Base-by-base conservation (phyloP, 306 rosid genomes). In the Pterocarpus macrocarpus region DNA sequence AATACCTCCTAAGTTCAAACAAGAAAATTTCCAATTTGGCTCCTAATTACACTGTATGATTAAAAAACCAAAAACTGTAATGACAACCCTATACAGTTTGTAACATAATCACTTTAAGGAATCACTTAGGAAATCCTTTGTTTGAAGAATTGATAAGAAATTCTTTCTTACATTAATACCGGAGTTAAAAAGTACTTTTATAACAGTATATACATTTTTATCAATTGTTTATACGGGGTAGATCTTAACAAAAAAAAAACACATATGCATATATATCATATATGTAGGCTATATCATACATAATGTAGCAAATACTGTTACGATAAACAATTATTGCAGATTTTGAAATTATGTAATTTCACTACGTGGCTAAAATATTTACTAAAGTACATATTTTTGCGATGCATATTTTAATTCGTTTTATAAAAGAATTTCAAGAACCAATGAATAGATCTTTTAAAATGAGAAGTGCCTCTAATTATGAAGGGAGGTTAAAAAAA, bases 391-490 rank as follows among this genome's bases (percentile, higher is more conserved):
- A 64, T 64, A 64, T 13, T 69, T 77, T 55, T 38, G 56, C 33
- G 1, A 57, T 41, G 33, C 33, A 62, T 71, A 55, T 56, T 56
- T 36, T 64, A 64, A 7, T 71, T 62, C 55, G 22, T 39, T 67
- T 38, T 33, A 10, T 41, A 64, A 71, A 72, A 62, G 45, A 77
- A 72, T 22, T 41, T 30, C 52, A 73, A 66, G 33, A 50, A 49
- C 13, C 39, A 71, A 68, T 5, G 12, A 62, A 57, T n/a, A 7
- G 2, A 62, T 71, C 55, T 22, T 70, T 63, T 36, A 64, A 68
- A 71, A 77, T 53, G 71, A 78, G 59, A 77, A 53, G 52, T 41
- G 64, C 12, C 72, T 73, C 64, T 61, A 32, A 15, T 68, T 30
- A 67, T 59, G 36, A 66, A 75, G 15, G 32, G 3, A n/a, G 67